phyloP scores from a whole-genome alignment of 1,284 basidiomycete genomes.

The Heterobasidion occidentale region DNA sequence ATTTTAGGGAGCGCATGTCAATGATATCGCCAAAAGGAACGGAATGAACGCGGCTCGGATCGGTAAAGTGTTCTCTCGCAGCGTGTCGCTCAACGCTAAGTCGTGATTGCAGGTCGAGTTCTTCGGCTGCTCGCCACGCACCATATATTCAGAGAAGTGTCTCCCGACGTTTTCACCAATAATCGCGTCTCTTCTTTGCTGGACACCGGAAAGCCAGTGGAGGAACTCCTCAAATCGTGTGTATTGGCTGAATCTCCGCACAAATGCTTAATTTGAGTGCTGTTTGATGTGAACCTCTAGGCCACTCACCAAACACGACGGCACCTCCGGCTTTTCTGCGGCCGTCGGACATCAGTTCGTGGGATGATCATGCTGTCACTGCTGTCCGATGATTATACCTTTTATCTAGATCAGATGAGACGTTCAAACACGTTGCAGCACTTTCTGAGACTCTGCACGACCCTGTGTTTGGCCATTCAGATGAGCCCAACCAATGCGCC shows the following conservation, averaged over 20 bases:
- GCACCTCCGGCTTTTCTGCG: slow-evolving; percentile 16
- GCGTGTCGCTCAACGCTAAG: background rate
- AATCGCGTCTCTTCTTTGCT: slow-evolving; percentile 20
- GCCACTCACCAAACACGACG: slow-evolving; percentile 16
- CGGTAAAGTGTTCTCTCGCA: slow-evolving; percentile 1
- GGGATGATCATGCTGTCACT: background rate
- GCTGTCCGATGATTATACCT: background rate
- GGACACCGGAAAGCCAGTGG: slow-evolving; percentile 19
- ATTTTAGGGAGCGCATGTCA: slow-evolving; percentile 14
- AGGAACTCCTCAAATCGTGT: slow-evolving; percentile 7
- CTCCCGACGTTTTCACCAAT: slow-evolving; percentile 23
- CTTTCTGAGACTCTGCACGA: slow-evolving; percentile 19
- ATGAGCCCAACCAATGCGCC: slow-evolving; percentile 12
- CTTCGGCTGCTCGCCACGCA: slow-evolving; percentile 20
- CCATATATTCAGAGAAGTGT: slow-evolving; percentile 20
- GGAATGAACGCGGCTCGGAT: slow-evolving; percentile 9
- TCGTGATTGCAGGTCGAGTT: slow-evolving; percentile 14
- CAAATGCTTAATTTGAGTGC: background rate
- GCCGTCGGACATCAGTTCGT: slow-evolving; percentile 17
- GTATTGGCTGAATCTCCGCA: background rate
- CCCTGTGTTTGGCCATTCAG: slow-evolving; percentile 2
- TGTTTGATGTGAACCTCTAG: background rate
- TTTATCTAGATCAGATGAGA: slow-evolving; percentile 16
- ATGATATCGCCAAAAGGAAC: slow-evolving; percentile 15
- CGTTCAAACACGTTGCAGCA: slow-evolving; percentile 17